Evolutionary conservation across 1,284 basidiomycete species (phyloP), one percentile per base, ranked within the genome.

Genomic region (Chiua sp.): DNA sequence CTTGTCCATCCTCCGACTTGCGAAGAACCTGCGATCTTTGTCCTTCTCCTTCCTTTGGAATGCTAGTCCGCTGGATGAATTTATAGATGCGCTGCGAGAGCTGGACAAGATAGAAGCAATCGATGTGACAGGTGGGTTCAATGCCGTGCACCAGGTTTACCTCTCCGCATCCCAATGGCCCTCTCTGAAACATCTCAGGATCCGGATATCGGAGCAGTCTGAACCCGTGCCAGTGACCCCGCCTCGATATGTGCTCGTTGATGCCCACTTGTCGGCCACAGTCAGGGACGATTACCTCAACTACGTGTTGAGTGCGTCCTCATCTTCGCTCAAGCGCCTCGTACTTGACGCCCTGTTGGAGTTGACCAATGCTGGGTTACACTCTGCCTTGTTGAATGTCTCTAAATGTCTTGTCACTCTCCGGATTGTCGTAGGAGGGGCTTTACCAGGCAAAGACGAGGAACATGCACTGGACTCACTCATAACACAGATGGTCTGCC

Each of bases 1-100:
- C 48, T 44, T 26, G 10, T 57, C 58, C n/a, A 30, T 59, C 16
- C 22, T 59, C 18, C 55, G 55, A 5, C 16, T 42, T 30, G 50
- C 47, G 28, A 53, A 22, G 39, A 54, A 46, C n/a, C 35, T 53
- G 10, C 11, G 32, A 35, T 32, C 32, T 15, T 55, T 60, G 28
- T 61, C 51, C 16, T 16, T 52, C n/a, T 18, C n/a, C 22, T 26
- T 23, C 7, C 3, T 12, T 22, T 39, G 20, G 28, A 16, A 7
- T 7, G 3, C 8, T 22, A n/a, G 13, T 28, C 18, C n/a, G 16
- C 35, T 13, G 2, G 7, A 22, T 2, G 22, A 33, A 7, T 22
- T 47, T 3, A 2, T 39, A 7, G 42, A 49, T 30, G 51, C 33
- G 15, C 16, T 50, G 22, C 15, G 42, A 6, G 47, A n/a, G 8